Percentiles rank a stretch among this genome's conserved stretches.
These are phyloP conservation scores for Pilatotrama ljubarskyi DNA, from an alignment of 768 basidiomycete genomes.

Conservation along the genomic window DNA sequence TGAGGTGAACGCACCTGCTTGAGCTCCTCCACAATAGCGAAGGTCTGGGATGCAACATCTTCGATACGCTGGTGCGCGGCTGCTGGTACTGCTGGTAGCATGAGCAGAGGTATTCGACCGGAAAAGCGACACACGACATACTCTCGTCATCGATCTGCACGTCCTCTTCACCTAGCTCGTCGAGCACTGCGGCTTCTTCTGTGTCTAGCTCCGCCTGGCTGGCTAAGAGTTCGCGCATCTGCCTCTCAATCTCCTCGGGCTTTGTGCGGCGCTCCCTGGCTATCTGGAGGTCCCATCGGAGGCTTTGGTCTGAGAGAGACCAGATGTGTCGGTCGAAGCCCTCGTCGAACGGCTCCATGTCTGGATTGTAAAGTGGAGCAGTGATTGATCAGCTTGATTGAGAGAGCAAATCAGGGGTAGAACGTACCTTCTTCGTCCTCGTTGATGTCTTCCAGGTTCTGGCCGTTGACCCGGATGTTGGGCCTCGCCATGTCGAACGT, in stretches of 20 bases:
- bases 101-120: background rate
- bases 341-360: conserved; percentile 78
- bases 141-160: conserved; percentile 24
- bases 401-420: too few relatives aligned
- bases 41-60: conserved; percentile 35
- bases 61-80: conserved; percentile 21
- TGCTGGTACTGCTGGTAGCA: conserved; percentile 13
- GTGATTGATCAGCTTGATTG: background rate
- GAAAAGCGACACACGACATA: conserved; percentile 8
- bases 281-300: conserved; percentile 74
- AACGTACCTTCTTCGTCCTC: conserved; percentile 52
- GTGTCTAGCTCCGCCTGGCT: conserved; percentile 35
- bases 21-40: conserved; percentile 47
- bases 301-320: conserved; percentile 71
- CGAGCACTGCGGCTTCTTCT: conserved; percentile 27
- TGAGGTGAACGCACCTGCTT: conserved; percentile 45
- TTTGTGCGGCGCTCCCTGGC: conserved; percentile 64
- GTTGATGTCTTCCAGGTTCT: conserved; percentile 66
- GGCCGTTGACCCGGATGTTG: conserved; percentile 81
- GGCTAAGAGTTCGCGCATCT: conserved; percentile 41
- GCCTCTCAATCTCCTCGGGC: conserved; percentile 53
- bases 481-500: conserved; percentile 63
- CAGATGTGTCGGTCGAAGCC: conserved; percentile 80
- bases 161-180: conserved; percentile 14
- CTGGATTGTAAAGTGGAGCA: conserved; percentile 5